Evolutionary conservation across 192 early-diverging fungal species (phyloP), one percentile per base, ranked within the genome.

Genomic region (Diversispora eburnea): DNA sequence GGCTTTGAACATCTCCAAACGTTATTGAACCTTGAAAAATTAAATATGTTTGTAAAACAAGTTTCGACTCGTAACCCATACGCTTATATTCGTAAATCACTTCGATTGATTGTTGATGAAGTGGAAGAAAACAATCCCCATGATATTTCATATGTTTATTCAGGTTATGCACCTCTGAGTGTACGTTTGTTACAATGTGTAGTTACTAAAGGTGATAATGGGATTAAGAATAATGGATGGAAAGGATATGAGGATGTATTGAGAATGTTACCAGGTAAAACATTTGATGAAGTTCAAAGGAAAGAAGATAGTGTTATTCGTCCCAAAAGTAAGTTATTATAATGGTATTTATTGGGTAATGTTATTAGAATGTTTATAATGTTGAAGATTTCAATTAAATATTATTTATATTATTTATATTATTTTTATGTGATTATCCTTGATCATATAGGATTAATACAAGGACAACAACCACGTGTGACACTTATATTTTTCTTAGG

Each of bases 401-500:
- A 33, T 33, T 33, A 33, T 33, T 33, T 33, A 33, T 33, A 33
- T 33, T 33, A 33, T 33, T 33, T 33, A 33, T 33, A 33, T 33
- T 33, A 33, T 33, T 33, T 58, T 56, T 10, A 43, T 65, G 51
- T 46, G 5, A 51, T 81, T 15, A 52, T 84, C 74, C 41, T 79
- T 39, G 13, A 10, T 17, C 45, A 13, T 47, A 51, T 76, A 80
- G 77, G 69, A 25, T 68, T 79, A 71, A 83, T 83, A 43, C 83
- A 84, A 33, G 82, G 79, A 22, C 80, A 83, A 15, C 86, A 90
- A 74, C 79, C 84, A 46, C 81, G 84, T 12, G 84, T 89, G 13
- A 96, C 96, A 7, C 75, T 99, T 55, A 88, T 99, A 1, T 89
- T 99, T 62, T 99, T 97, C 76, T 81, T 99, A 10, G 97, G 97